Base-by-base conservation (phyloP, 2,329 filamentous ascomycete genomes). In the Aspergillus oerlinghausenensis region DNA sequence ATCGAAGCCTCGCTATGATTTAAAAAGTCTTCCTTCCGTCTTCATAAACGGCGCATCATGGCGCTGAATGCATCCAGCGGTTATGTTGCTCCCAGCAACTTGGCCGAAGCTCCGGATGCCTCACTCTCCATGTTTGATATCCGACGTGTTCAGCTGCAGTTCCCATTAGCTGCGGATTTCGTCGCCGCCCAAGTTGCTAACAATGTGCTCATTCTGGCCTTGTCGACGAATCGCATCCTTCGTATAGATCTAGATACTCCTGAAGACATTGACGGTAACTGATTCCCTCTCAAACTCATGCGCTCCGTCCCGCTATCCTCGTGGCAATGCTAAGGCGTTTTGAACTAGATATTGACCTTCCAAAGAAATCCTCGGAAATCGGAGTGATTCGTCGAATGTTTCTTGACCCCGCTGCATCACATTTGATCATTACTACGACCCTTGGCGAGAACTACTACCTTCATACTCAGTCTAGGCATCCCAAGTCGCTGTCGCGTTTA, bases 371-470 rank as follows among this genome's bases (percentile, higher is more conserved):
- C 17, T 88, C 90, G 40, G 93, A 99, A 73, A 84, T 94, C 58
- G 94, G 94, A 64, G 84, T 96, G 52, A 97, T 99, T 69, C 88
- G 89, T 65, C 90, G 89, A 78, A 91, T 99, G 84, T 99, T 99
- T 77, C 88, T 99, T 69, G 94, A 99, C 70, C 93, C 94, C 28
- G 96, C 93, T 10, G 94, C 94, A 28, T 97, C 92, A 5, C 94
- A 99, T 77, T 81, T 99, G 28, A 84, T 99, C 62, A 86, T 99
- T 64, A 92, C 89, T 71, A 99, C 94, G 3, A 88, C 91, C 4
- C 84, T 92, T 43, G 92, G 92, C 71, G 94, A 99, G 75, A 97
- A 96, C 77, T 99, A 92, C 79, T 99, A 99, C 75, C 88, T 99
- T 9, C 94, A 99, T 73, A 93, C 92, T 10, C 93, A 97, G 72